A percentile compares a stretch with the other conserved stretches of the same genome.
phyloP scores from a whole-genome alignment of 441 rosid genomes.

The Brassica balearica region DNA sequence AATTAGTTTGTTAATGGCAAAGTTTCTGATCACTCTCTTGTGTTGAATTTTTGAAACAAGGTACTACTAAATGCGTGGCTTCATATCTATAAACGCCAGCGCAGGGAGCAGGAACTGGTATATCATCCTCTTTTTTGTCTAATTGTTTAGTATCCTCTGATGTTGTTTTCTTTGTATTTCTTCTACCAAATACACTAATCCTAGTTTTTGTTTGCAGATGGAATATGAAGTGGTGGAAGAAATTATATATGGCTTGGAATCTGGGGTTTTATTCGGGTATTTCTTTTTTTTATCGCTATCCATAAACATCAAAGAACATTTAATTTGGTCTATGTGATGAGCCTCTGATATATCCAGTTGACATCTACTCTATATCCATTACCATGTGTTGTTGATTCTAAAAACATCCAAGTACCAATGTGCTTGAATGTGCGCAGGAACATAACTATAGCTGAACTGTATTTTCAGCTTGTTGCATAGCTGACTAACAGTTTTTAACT shows the following conservation, averaged over 20 bases:
- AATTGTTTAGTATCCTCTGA: background rate
- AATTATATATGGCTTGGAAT: constrained; percentile 94
- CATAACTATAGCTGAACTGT: background rate
- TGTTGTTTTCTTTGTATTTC: background rate
- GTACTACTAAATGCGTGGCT: constrained; percentile 92
- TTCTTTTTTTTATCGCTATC: background rate
- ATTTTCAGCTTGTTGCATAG: constrained; percentile 14
- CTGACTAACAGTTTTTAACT: constrained; percentile 22
- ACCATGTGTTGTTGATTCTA: constrained; percentile 6
- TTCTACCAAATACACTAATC: constrained; percentile 27
- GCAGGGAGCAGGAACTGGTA: constrained; percentile 90
- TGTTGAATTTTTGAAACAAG: constrained; percentile 46
- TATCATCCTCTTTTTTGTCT: constrained; percentile 2
- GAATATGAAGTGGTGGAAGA: constrained; percentile 98
- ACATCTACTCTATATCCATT: background rate
- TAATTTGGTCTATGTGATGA: background rate
- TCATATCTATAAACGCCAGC: constrained; percentile 77
- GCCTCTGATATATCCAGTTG: background rate
- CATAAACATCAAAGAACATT: constrained; percentile 22
- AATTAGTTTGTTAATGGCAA: background rate
- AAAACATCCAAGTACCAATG: constrained; percentile 14
- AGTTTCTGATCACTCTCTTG: constrained; percentile 27
- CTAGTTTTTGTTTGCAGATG: constrained; percentile 57
- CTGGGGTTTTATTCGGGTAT: constrained; percentile 96
- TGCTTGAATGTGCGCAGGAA: constrained; percentile 2